Evolutionary conservation across 495 filamentous ascomycete species (phyloP), one percentile per base, ranked within the genome.

Genomic region (Hypoxylon perforatum): DNA sequence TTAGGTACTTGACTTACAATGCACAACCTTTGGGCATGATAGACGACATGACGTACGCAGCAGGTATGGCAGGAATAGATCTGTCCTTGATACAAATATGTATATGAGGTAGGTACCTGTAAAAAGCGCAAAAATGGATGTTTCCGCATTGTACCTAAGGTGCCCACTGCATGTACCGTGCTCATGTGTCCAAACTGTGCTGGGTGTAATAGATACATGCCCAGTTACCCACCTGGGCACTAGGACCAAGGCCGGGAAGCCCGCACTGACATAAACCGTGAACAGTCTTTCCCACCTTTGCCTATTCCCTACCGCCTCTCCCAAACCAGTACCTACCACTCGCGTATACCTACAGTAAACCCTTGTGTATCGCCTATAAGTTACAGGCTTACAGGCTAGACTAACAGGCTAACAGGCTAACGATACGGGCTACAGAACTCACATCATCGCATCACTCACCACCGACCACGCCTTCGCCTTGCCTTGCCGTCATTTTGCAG

Each of bases 401-500:
- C 39, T 39, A n/a, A n/a, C n/a, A n/a, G n/a, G n/a, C n/a, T n/a
- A n/a, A n/a, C n/a, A n/a, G n/a, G n/a, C n/a, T n/a, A n/a, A n/a
- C n/a, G n/a, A n/a, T n/a, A 65, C 28, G 49, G 59, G 44, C 56
- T 51, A 68, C 58, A 46, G 57, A 50, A 61, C 63, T 50, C 54
- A 28, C 52, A 61, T 73, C 61, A 68, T 68, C 65, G 59, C 65
- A 68, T 68, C 59, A 68, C 54, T 63, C 56, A 55, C 56, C 49
- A 59, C 50, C 61, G 21, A 53, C 63, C 19, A 52, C 64, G 38
- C 38, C 38, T n/a, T 41, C 38, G 38, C 38, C 38, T 19, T 59
- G 65, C 48, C 54, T 68, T 60, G 65, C 60, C 65, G 65, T 68
- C 65, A 63, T 60, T 68, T 68, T 68, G 59, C 59, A 63, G 55